These are phyloP conservation scores for Tetrahymena malaccensis DNA, from an alignment of 73 alveolate genomes.

Conservation along the genomic window DNA sequence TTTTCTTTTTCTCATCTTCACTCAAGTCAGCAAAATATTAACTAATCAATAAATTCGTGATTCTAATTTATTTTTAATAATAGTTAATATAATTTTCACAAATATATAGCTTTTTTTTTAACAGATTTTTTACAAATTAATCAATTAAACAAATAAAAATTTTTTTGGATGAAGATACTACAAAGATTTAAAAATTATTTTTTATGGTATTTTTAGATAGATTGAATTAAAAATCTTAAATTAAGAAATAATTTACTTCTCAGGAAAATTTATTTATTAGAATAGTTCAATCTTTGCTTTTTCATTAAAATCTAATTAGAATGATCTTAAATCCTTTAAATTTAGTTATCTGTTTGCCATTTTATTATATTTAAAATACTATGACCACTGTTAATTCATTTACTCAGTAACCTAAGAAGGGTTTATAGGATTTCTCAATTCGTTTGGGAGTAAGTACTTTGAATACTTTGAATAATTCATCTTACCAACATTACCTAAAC, in stretches of 20 bases:
- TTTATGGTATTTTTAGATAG: too few species aligned
- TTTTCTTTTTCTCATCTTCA: background rate
- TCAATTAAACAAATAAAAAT: too few species aligned
- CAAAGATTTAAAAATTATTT: too few species aligned
- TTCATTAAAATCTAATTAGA: background rate
- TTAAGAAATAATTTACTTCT: background rate
- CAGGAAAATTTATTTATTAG: too few species aligned
- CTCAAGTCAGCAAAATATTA: background rate
- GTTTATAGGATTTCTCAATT: background rate
- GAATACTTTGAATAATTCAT: too few species aligned
- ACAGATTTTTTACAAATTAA: too few species aligned
- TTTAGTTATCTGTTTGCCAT: background rate
- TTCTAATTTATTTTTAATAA: background rate
- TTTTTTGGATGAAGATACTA: too few species aligned
- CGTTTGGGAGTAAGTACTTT: background rate
- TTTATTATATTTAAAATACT: too few species aligned
- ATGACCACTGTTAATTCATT: background rate
- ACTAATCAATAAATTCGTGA: background rate
- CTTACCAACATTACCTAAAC: background rate
- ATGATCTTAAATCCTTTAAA: background rate
- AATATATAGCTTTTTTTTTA: too few species aligned
- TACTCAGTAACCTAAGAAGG: too few species aligned
- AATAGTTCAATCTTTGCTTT: background rate
- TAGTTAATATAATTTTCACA: too few species aligned
- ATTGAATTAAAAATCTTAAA: too few species aligned